Evolutionary conservation across 2,329 filamentous ascomycete species (phyloP).

Genomic region (Alternaria hordeiaustralica): DNA sequence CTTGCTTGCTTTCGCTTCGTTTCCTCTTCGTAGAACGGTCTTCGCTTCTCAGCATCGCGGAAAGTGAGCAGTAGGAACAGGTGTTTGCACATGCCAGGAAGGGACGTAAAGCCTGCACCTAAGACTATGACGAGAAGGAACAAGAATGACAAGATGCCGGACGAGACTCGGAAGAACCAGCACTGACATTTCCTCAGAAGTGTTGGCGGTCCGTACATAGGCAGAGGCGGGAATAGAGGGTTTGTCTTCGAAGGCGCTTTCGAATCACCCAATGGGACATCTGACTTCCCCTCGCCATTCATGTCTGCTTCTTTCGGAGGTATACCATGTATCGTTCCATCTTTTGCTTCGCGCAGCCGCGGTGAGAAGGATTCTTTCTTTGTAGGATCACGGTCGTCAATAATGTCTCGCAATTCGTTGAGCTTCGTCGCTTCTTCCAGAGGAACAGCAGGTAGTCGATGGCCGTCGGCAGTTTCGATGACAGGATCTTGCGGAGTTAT

Average conservation of each 20-base stretch:
- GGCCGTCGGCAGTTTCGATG: slow-evolving; percentile 71
- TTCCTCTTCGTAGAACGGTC: slow-evolving; percentile 80
- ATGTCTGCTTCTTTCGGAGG: slow-evolving; percentile 29
- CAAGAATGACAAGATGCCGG: slow-evolving; percentile 76
- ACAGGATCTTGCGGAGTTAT: slow-evolving; percentile 74
- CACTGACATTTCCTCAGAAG: slow-evolving; percentile 70
- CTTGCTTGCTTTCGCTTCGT: slow-evolving; percentile 63
- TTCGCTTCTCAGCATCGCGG: slow-evolving; percentile 63
- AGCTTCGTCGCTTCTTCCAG: slow-evolving; percentile 73
- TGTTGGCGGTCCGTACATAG: slow-evolving; percentile 79
- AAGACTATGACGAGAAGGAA: slow-evolving; percentile 80
- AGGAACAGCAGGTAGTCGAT: slow-evolving; percentile 71
- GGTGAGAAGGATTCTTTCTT: slow-evolving; percentile 33
- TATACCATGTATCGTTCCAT: slow-evolving; percentile 51
- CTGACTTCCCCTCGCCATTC: slow-evolving; percentile 52
- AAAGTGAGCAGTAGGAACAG: slow-evolving; percentile 63
- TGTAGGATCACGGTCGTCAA: slow-evolving; percentile 49
- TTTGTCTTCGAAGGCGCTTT: slow-evolving; percentile 73
- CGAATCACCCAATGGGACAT: slow-evolving; percentile 53
- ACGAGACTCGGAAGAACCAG: slow-evolving; percentile 68
- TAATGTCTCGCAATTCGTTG: slow-evolving; percentile 66
- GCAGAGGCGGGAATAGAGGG: slow-evolving; percentile 83
- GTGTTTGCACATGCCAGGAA: slow-evolving; percentile 60
- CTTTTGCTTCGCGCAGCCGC: slow-evolving; percentile 49
- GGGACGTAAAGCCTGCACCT: slow-evolving; percentile 73